Percentiles rank a stretch among this genome's conserved stretches.
These are phyloP conservation scores for Eucalyptus microcorys DNA, from an alignment of 345 rosid species.

Conservation along the genomic window DNA sequence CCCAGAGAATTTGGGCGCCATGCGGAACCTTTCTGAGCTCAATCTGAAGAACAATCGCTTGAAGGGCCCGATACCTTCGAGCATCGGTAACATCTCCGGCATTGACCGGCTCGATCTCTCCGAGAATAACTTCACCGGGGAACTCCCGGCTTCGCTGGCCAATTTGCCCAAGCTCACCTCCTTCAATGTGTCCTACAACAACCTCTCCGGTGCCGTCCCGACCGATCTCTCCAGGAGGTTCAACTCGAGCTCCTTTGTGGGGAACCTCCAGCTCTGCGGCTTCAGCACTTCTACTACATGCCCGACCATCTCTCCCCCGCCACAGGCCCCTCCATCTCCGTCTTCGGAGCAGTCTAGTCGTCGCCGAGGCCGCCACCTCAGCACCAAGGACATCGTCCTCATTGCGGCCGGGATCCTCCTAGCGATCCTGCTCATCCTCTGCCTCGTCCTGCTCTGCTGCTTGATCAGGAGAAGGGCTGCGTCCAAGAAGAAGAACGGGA, in stretches of 20 bases:
- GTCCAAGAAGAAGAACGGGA: conserved; percentile 33
- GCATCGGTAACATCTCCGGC: conserved; percentile 43
- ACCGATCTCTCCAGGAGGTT: conserved; percentile 46
- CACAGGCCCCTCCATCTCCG: conserved; percentile 31
- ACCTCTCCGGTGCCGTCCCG: conserved; percentile 82
- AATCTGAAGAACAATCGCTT: conserved; percentile 52
- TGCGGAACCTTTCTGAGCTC: conserved; percentile 49
- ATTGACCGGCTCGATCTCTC: conserved; percentile 53
- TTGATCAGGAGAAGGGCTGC: conserved; percentile 49
- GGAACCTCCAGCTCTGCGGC: conserved; percentile 90
- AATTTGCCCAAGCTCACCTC: conserved; percentile 44
- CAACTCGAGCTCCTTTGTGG: conserved; percentile 78
- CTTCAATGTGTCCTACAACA: conserved; percentile 82
- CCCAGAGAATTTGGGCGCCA: conserved; percentile 33
- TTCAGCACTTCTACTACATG: conserved; percentile 51
- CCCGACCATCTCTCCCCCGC: conserved; percentile 27
- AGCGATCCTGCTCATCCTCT: conserved; percentile 41
- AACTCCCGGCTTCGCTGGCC: conserved; percentile 50
- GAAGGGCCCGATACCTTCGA: conserved; percentile 46
- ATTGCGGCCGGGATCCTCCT: conserved; percentile 66
- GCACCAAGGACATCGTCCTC: conserved; percentile 57
- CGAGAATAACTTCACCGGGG: conserved; percentile 56
- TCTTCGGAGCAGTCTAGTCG: conserved; percentile 24
- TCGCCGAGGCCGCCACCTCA: conserved; percentile 31
- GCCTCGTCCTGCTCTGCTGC: conserved; percentile 62